Evolutionary conservation across 176 grass and related monocot species (phyloP).

Genomic region (Eragrostis nindensis): DNA sequence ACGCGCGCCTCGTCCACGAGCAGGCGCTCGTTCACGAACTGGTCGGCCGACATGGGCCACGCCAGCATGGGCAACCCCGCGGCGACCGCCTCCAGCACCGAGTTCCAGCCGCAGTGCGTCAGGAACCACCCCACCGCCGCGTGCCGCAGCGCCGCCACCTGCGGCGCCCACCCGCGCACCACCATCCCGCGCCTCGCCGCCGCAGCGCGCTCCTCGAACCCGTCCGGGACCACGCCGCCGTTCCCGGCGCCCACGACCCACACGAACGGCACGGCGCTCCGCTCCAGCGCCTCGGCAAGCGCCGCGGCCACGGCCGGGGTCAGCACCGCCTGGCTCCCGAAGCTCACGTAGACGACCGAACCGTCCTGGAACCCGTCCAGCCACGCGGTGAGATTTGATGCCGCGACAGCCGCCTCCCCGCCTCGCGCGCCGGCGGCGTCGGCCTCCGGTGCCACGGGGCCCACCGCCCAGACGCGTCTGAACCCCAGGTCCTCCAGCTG

Average conservation of each 20-base stretch:
- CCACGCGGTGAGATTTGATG: slow-evolving; percentile 43
- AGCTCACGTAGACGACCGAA: slow-evolving; percentile 62
- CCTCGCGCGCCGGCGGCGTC: slow-evolving; percentile 16
- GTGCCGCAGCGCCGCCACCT: slow-evolving; percentile 68
- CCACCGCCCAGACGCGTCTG: slow-evolving; percentile 54
- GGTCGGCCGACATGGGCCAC: slow-evolving; percentile 74
- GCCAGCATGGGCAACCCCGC: slow-evolving; percentile 75
- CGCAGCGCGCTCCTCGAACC: slow-evolving; percentile 53
- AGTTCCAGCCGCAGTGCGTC: slow-evolving; percentile 79
- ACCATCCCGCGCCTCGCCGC: slow-evolving; percentile 49
- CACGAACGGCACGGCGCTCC: slow-evolving; percentile 62
- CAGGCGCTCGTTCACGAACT: slow-evolving; percentile 72
- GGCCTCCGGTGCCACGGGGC: slow-evolving; percentile 44
- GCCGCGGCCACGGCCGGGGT: slow-evolving; percentile 38
- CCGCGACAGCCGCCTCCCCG: background rate
- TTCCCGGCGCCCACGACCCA: slow-evolving; percentile 52
- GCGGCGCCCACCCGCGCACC: slow-evolving; percentile 68
- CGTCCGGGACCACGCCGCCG: slow-evolving; percentile 44
- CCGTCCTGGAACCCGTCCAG: slow-evolving; percentile 52
- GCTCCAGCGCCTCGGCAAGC: slow-evolving; percentile 60
- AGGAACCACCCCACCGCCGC: slow-evolving; percentile 66
- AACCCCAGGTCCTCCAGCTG: slow-evolving; percentile 58
- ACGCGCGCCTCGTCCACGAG: slow-evolving; percentile 58
- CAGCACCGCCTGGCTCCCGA: slow-evolving; percentile 58
- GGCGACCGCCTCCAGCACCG: slow-evolving; percentile 57